phyloP scores from a whole-genome alignment of 2,329 filamentous ascomycete genomes.

The Pseudopyrenochaeta lycopersici region DNA sequence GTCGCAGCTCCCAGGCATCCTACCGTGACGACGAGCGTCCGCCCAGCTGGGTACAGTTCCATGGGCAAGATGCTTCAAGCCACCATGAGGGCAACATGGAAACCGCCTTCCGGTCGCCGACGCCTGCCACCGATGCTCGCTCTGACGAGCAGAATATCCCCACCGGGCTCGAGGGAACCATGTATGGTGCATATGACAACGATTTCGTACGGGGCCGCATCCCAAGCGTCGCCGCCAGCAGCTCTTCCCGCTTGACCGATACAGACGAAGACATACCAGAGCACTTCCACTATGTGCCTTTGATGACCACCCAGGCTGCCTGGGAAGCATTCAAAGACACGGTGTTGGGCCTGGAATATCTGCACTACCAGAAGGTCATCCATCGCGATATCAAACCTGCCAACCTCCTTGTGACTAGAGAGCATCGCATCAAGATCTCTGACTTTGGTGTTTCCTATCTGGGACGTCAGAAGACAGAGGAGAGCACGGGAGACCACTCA shows the following conservation, averaged over 20 bases:
- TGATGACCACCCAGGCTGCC: conserved; percentile 85
- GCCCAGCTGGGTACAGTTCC: conserved; percentile 25
- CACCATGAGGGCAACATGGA: conserved; percentile 42
- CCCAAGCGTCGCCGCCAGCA: conserved; percentile 82
- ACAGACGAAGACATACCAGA: conserved; percentile 72
- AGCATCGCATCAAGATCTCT: conserved; percentile 93
- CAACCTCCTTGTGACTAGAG: conserved; percentile 86
- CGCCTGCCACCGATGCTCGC: conserved; percentile 24
- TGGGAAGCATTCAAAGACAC: conserved; percentile 90
- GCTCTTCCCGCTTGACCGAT: conserved; percentile 63
- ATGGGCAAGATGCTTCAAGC: conserved; percentile 23
- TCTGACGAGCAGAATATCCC: conserved; percentile 15
- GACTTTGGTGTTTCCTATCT: conserved; percentile 99
- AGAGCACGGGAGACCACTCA: conserved; percentile 74
- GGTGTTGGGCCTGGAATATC: conserved; percentile 89
- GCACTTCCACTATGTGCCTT: conserved; percentile 91
- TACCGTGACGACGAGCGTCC: conserved; percentile 27
- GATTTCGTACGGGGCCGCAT: conserved; percentile 71
- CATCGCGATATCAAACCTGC: conserved; percentile 68
- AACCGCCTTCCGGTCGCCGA: conserved; percentile 43
- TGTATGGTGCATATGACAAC: conserved; percentile 76
- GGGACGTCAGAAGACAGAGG: conserved; percentile 84
- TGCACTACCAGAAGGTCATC: conserved; percentile 66
- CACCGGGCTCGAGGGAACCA: conserved; percentile 76
- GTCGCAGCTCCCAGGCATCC: conserved; percentile 37